Evolutionary conservation across 2,329 filamentous ascomycete genomes (phyloP).

Genomic region (Cladosporium colombiae): DNA sequence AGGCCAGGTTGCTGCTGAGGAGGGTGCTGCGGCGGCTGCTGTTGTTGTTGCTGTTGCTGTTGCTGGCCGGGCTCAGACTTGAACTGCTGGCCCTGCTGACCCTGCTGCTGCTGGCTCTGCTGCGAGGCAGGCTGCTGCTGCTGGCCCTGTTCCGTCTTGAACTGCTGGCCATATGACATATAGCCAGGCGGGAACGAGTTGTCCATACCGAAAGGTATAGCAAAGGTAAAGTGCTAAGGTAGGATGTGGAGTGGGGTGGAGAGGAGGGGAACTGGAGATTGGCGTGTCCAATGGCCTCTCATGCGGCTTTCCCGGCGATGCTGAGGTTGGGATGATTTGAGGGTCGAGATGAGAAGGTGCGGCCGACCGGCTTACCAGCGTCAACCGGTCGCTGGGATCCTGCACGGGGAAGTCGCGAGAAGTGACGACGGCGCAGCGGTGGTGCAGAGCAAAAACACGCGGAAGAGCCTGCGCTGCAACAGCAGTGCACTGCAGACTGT

Average conservation of each 20-base stretch:
- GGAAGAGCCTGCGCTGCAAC: constrained; percentile 2
- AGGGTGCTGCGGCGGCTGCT: constrained; percentile 26
- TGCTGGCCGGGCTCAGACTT: constrained; percentile 27
- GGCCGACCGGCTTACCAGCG: constrained; percentile 19
- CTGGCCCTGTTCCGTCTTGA: constrained; percentile 25
- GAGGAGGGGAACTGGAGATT: constrained; percentile 23
- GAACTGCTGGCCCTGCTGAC: constrained; percentile 27
- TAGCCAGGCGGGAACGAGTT: constrained; percentile 32
- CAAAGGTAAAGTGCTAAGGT: constrained; percentile 18
- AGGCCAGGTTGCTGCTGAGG: constrained; percentile 24
- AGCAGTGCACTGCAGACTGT: constrained; percentile 5
- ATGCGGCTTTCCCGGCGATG: constrained; percentile 21
- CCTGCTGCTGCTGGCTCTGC: constrained; percentile 29
- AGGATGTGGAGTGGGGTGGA: constrained; percentile 22
- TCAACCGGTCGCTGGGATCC: constrained; percentile 14
- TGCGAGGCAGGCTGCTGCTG: constrained; percentile 26
- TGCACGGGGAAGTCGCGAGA: constrained; percentile 12
- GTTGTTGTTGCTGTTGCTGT: constrained; percentile 27
- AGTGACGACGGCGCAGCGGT: constrained; percentile 8
- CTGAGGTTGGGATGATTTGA: not conserved
- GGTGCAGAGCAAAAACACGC: constrained; percentile 9
- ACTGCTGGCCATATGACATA: constrained; percentile 28
- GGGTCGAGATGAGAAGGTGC: constrained; percentile 4
- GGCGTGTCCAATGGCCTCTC: constrained; percentile 22
- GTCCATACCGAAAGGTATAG: constrained; percentile 27